Conservation (phyloP, 169 alveolate species). For the Plasmodium vinckei region DNA sequence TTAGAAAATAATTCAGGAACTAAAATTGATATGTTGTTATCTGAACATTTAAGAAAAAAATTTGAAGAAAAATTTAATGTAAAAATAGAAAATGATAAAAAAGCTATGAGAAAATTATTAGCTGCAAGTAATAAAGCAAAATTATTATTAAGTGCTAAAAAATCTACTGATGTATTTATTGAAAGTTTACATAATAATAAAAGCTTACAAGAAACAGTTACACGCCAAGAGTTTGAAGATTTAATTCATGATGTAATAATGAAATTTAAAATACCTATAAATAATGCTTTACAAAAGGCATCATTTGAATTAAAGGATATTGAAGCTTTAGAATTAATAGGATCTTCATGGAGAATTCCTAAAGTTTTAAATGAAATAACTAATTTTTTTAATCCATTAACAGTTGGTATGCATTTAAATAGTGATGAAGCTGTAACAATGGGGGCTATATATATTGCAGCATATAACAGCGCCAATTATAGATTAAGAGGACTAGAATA, state of each 20-base stretch:
- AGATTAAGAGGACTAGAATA: conserved; percentile 78
- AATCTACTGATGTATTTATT: conserved; percentile 65
- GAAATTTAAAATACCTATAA: conserved; percentile 77
- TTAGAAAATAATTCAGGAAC: conserved; percentile 71
- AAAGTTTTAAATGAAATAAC: conserved; percentile 78
- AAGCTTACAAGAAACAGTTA: conserved; percentile 68
- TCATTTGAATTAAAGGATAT: conserved; percentile 78
- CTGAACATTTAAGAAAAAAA: conserved; percentile 68
- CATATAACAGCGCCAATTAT: conserved; percentile 83
- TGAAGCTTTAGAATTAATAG: conserved; percentile 86
- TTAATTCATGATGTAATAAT: conserved; percentile 70
- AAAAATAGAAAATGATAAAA: conserved; percentile 52
- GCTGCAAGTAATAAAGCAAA: conserved; percentile 74
- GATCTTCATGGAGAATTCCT: conserved; percentile 87
- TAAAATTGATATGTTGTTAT: conserved; percentile 56
- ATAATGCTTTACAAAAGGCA: conserved; percentile 80
- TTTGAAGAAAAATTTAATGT: conserved; percentile 73
- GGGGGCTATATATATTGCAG: conserved; percentile 85
- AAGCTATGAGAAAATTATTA: conserved; percentile 75
- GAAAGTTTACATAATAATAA: conserved; percentile 74
- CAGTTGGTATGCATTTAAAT: conserved; percentile 85
- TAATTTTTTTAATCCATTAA: conserved; percentile 79
- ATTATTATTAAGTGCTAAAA: conserved; percentile 68
- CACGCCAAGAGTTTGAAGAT: conserved; percentile 79
- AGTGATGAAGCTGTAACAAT: conserved; percentile 87